A percentile compares a stretch with the other conserved stretches of the same genome.
These are phyloP conservation scores for Komagataella pastoris DNA, from an alignment of 805 yeast genomes.

Conservation along the genomic window DNA sequence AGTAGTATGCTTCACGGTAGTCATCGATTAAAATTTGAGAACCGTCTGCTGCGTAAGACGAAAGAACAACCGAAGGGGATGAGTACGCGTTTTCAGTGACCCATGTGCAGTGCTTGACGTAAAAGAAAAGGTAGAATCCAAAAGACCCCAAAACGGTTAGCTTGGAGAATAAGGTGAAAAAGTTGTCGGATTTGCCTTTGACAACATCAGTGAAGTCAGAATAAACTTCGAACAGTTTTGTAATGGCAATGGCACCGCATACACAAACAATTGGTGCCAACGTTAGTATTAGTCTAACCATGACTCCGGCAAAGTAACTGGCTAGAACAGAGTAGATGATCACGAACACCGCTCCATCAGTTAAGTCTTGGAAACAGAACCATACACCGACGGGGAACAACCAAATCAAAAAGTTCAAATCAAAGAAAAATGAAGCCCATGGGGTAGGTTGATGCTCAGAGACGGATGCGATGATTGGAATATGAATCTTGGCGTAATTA, in stretches of 20 bases:
- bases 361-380: slow-evolving; percentile 76
- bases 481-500: slow-evolving; percentile 91
- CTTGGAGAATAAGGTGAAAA: slow-evolving; percentile 31
- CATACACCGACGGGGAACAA: slow-evolving; percentile 96
- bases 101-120: slow-evolving; percentile 94
- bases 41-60: slow-evolving; percentile 79
- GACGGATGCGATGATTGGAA: slow-evolving; percentile 97
- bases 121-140: slow-evolving; percentile 58
- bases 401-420: slow-evolving; percentile 88
- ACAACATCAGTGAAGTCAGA: slow-evolving; percentile 34
- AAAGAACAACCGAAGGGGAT: slow-evolving; percentile 92
- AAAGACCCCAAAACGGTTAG: slow-evolving; percentile 54
- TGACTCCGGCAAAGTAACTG: slow-evolving; percentile 96
- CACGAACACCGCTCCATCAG: slow-evolving; percentile 86
- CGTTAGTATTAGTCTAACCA: slow-evolving; percentile 96
- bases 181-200: not conserved
- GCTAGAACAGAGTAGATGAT: slow-evolving; percentile 88
- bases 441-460: slow-evolving; percentile 99
- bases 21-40: slow-evolving; percentile 80
- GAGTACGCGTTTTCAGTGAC: slow-evolving; percentile 93
- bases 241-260: slow-evolving; percentile 77
- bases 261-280: slow-evolving; percentile 95
- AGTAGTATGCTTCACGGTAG: slow-evolving; percentile 96
- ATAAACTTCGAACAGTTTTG: slow-evolving; percentile 74
- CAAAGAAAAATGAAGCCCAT: slow-evolving; percentile 97